These are phyloP conservation scores for Pseudotsuga menziesii DNA, from an alignment of 75 land plant genomes.

Conservation along the genomic window DNA sequence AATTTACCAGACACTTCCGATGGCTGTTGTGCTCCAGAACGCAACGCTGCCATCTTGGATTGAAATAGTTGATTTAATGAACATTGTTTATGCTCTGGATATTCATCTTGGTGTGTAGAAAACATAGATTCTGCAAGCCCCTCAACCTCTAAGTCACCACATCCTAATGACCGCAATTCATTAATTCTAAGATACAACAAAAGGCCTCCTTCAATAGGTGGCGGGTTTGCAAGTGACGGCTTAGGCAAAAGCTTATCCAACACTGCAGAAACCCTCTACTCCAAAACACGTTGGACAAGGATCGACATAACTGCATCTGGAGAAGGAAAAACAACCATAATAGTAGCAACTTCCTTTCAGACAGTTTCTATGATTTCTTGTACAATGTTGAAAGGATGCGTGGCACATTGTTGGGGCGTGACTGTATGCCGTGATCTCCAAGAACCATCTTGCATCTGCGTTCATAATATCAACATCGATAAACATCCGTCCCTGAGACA, in stretches of 20 bases:
- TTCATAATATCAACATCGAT: conserved; percentile 95
- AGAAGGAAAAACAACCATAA: conserved; percentile 89
- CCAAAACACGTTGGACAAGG: conserved; percentile 95
- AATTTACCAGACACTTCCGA: conserved; percentile 47
- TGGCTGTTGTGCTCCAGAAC: conserved; percentile 58
- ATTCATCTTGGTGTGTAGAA: conserved; percentile 86
- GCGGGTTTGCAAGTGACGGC: conserved; percentile 77
- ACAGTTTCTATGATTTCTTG: conserved; percentile 99
- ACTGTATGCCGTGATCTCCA: conserved; percentile 69
- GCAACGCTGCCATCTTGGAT: conserved; percentile 86
- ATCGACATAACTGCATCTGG: conserved; percentile 97
- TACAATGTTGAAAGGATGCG: conserved; percentile 81
- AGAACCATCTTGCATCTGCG: conserved; percentile 78
- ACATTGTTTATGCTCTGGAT: conserved; percentile 87
- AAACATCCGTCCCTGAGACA: conserved; percentile 99
- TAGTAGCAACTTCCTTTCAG: conserved; percentile 83
- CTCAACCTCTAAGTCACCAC: conserved; percentile 98
- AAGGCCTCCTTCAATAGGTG: conserved; percentile 90
- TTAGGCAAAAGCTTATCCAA: conserved; percentile 77
- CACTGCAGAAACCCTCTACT: conserved; percentile 78
- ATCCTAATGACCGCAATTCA: conserved; percentile 77
- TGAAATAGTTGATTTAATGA: conserved; percentile 85
- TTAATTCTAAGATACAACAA: conserved; percentile 85
- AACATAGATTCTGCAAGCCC: conserved; percentile 93
- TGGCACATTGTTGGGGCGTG: conserved; percentile 58